phyloP scores from a whole-genome alignment of 352 stramenopile genomes.

The Globisporangium ultimum region DNA sequence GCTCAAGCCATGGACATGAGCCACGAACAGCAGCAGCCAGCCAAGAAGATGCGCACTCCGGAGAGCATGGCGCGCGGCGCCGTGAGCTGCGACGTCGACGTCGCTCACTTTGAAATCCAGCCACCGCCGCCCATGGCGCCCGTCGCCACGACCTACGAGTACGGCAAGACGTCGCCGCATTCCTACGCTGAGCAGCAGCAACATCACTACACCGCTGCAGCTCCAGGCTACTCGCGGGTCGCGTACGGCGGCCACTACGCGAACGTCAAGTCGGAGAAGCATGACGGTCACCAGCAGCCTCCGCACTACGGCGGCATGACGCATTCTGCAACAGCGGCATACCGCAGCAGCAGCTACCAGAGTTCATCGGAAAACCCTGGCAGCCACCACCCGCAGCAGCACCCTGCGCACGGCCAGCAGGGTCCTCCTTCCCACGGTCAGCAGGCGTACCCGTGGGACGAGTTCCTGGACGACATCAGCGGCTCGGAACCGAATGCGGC shows the following conservation, averaged over 20 bases:
- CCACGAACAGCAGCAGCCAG: constrained; percentile 17
- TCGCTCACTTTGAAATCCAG: constrained; percentile 11
- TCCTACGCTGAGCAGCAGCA: constrained; percentile 7
- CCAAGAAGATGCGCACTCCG: constrained; percentile 56
- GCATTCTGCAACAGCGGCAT: neutral
- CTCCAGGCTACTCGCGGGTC: constrained; percentile 6
- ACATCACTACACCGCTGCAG: constrained; percentile 12
- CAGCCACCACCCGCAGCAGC: constrained; percentile 4
- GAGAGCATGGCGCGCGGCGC: constrained; percentile 19
- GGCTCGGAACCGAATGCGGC: constrained; percentile 33
- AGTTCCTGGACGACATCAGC: constrained; percentile 67
- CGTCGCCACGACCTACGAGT: constrained; percentile 12
- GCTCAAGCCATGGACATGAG: constrained; percentile 3
- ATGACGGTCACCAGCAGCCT: constrained; percentile 6
- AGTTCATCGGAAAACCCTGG: constrained; percentile 8
- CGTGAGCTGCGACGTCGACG: constrained; percentile 14
- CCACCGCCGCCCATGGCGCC: constrained; percentile 13
- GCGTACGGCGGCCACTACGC: constrained; percentile 11
- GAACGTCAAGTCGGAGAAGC: constrained; percentile 11
- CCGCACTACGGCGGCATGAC: neutral
- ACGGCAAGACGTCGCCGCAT: constrained; percentile 19
- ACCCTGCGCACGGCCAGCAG: constrained; percentile 1
- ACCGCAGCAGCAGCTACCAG: constrained; percentile 12
- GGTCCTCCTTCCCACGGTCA: neutral
- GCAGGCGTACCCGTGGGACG: constrained; percentile 49